Percentiles rank a stretch among this genome's conserved stretches.
These are phyloP conservation scores for Fraxinus xanthoxyloides DNA, from an alignment of 305 asterid species.

Conservation along the genomic window DNA sequence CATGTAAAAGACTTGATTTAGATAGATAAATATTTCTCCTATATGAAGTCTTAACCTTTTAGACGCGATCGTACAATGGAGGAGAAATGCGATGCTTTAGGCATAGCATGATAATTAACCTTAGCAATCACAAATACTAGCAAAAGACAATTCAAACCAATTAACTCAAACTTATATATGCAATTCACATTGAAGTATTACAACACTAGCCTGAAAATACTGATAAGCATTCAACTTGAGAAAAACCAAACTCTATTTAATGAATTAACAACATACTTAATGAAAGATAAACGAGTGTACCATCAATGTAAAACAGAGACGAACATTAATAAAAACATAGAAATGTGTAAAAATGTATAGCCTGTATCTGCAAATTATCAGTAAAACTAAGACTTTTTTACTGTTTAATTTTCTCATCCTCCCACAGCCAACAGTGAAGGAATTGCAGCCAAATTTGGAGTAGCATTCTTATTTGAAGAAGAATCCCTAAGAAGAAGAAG, in stretches of 20 bases:
- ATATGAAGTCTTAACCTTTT: too few species aligned
- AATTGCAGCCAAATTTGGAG: conserved; percentile 42
- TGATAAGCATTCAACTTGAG: background rate
- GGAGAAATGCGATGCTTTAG: background rate
- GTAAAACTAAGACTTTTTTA: background rate
- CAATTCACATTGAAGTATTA: background rate
- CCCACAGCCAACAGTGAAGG: conserved; percentile 50
- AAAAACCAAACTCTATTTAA: conserved; percentile 1
- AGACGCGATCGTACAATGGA: background rate
- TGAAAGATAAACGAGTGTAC: background rate
- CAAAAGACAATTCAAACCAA: background rate
- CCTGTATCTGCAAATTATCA: conserved; percentile 21
- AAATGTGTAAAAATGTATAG: conserved; percentile 21
- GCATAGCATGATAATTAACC: background rate
- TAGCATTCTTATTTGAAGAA: conserved; percentile 26
- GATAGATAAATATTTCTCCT: too few species aligned
- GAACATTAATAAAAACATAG: conserved; percentile 22
- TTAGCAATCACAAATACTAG: background rate
- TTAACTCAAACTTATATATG: background rate
- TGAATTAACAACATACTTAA: conserved; percentile 17
- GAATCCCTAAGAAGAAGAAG: conserved; percentile 30
- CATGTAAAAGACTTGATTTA: background rate
- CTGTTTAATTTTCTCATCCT: conserved; percentile 36
- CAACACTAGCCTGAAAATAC: background rate
- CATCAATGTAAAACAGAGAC: conserved; percentile 19